A percentile compares a stretch with the other conserved stretches of the same genome.
Evolutionary conservation across 1,284 basidiomycete genomes (phyloP).

Genomic region (Ceratobasidium sp.): DNA sequence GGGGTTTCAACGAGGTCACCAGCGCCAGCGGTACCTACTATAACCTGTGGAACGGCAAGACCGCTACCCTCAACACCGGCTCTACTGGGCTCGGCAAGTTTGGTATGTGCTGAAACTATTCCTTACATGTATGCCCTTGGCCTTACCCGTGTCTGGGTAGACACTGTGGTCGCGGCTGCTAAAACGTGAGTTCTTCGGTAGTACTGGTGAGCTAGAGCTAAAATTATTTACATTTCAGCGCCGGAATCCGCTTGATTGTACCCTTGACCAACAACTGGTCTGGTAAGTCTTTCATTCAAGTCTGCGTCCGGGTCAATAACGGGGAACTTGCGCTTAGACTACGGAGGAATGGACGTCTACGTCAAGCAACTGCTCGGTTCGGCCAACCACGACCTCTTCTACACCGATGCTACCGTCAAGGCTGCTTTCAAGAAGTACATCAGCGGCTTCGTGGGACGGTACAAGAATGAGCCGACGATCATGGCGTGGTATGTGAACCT

Average conservation of each 20-base stretch:
- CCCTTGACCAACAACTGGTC: constrained; percentile 70
- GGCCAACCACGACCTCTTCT: constrained; percentile 18
- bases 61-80: constrained; percentile 68
- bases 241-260: constrained; percentile 69
- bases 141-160: not conserved
- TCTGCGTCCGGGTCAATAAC: not conserved
- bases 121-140: not conserved
- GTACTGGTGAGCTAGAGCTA: not conserved
- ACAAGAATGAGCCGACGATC: constrained; percentile 59
- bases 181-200: constrained; percentile 4
- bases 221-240: constrained; percentile 2
- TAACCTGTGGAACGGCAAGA: constrained; percentile 68
- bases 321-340: constrained; percentile 55
- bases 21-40: constrained; percentile 66
- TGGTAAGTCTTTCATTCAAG: constrained; percentile 2
- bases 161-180: constrained; percentile 34
- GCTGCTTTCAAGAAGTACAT: constrained; percentile 61
- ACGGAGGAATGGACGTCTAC: constrained; percentile 67
- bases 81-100: constrained; percentile 67
- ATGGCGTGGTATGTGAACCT: constrained; percentile 57
- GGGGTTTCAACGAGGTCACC: constrained; percentile 78
- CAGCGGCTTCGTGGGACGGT: constrained; percentile 59
- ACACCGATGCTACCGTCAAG: constrained; percentile 40
- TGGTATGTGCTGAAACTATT: constrained; percentile 55
- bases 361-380: constrained; percentile 54